Evolutionary conservation across 2,329 filamentous ascomycete genomes (phyloP).

Genomic region (Ceratocystis harringtonii): DNA sequence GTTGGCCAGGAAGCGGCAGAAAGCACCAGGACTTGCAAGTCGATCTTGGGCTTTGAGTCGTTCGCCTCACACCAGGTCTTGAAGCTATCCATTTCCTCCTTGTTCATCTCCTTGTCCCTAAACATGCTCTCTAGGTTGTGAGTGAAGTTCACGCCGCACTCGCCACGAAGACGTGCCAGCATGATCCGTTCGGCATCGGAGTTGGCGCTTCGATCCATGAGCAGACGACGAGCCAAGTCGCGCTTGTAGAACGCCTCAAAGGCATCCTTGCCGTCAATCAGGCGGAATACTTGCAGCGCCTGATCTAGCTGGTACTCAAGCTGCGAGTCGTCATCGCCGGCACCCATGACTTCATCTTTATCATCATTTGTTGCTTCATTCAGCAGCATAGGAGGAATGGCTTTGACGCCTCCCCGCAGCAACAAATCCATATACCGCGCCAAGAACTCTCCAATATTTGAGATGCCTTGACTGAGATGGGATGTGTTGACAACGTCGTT

Average conservation of each 20-base stretch:
- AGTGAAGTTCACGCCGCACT: constrained; percentile 88
- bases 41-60: constrained; percentile 36
- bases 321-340: constrained; percentile 77
- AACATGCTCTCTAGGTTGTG: constrained; percentile 99
- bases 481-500: constrained; percentile 66
- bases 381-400: constrained; percentile 54
- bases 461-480: constrained; percentile 67
- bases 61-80: constrained; percentile 40
- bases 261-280: constrained; percentile 91
- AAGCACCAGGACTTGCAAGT: constrained; percentile 73
- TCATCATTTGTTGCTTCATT: constrained; percentile 32
- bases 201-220: constrained; percentile 86
- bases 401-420: constrained; percentile 73
- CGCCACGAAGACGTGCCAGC: constrained; percentile 77
- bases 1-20: constrained; percentile 85
- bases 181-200: constrained; percentile 93
- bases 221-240: constrained; percentile 72
- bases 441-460: constrained; percentile 96
- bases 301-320: constrained; percentile 85
- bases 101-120: constrained; percentile 86
- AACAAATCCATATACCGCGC: constrained; percentile 91
- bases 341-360: constrained; percentile 40
- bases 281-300: constrained; percentile 85
- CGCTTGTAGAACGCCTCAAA: constrained; percentile 99
- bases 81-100: constrained; percentile 86